phyloP scores from a whole-genome alignment of 1,139 yeast species.

The Pneumocystis sp. region DNA sequence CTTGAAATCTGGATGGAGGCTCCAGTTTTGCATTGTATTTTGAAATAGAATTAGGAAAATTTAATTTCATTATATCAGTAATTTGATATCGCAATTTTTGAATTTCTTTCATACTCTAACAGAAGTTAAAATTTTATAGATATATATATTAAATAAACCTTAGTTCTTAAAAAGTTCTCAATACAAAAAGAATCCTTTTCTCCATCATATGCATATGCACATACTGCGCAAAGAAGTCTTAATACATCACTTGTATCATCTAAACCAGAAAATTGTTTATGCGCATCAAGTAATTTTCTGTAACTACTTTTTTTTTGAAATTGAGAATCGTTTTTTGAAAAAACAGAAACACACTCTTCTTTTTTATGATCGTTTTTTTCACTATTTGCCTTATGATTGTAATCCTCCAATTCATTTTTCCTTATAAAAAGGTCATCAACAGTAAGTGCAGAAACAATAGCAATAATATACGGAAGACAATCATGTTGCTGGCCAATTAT shows the following conservation, averaged over 20 bases:
- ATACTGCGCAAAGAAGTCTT: conserved; percentile 61
- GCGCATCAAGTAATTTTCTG: conserved; percentile 38
- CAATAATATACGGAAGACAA: conserved; percentile 74
- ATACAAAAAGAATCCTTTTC: conserved; percentile 32
- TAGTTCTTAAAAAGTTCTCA: conserved; percentile 43
- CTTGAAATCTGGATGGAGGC: conserved; percentile 26
- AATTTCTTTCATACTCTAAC: conserved; percentile 72
- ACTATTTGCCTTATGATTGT: conserved; percentile 6
- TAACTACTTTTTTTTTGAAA: conserved; percentile 34
- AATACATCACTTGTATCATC: conserved; percentile 66
- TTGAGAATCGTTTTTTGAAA: conserved; percentile 18
- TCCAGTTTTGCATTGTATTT: conserved; percentile 38
- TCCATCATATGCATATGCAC: conserved; percentile 65
- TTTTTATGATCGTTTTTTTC: conserved; percentile 18
- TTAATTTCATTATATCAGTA: conserved; percentile 52
- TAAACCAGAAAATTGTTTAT: conserved; percentile 46
- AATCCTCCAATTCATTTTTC: conserved; percentile 16
- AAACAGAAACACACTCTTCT: conserved; percentile 21
- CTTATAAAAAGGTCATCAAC: conserved; percentile 60
- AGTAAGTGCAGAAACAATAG: conserved; percentile 80
- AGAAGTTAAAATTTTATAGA: conserved; percentile 15
- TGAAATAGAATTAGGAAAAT: conserved; percentile 31
- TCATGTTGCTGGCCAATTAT: conserved; percentile 60
- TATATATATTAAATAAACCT: conserved; percentile 21
- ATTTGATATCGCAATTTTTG: conserved; percentile 66